phyloP scores from a whole-genome alignment of 2,329 filamentous ascomycete species.

The Trichoderma oligosporum region DNA sequence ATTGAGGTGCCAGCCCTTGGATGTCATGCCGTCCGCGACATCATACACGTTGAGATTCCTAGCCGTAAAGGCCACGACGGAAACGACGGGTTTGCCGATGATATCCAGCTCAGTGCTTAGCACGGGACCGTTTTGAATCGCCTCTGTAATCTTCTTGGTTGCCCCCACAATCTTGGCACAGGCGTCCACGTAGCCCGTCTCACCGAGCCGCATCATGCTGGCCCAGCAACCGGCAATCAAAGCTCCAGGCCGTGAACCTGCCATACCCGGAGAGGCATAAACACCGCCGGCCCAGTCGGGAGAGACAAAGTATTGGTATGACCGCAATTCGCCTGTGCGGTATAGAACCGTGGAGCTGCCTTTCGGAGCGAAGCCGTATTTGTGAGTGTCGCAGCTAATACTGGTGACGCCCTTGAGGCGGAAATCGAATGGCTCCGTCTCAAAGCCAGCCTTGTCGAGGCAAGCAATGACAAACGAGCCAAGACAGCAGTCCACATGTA shows the following conservation, averaged over 20 bases:
- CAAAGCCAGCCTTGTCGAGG: conserved; percentile 90
- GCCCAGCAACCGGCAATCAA: conserved; percentile 97
- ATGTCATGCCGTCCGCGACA: conserved; percentile 81
- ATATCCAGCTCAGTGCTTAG: conserved; percentile 72
- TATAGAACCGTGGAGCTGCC: conserved; percentile 93
- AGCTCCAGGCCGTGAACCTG: conserved; percentile 86
- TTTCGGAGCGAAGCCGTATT: conserved; percentile 98
- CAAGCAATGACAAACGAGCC: conserved; percentile 93
- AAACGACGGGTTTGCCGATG: conserved; percentile 81
- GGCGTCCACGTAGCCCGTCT: conserved; percentile 80
- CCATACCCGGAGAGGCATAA: conserved; percentile 88
- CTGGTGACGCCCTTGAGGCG: conserved; percentile 88
- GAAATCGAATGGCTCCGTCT: conserved; percentile 87
- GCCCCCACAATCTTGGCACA: conserved; percentile 86
- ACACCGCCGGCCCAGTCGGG: conserved; percentile 95
- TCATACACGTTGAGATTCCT: conserved; percentile 88
- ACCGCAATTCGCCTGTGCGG: conserved; percentile 70
- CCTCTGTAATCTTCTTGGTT: conserved; percentile 74
- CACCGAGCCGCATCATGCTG: conserved; percentile 81
- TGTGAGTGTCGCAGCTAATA: conserved; percentile 96
- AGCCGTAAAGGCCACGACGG: conserved; percentile 84
- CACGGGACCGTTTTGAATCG: conserved; percentile 65
- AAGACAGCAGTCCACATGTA: conserved; percentile 97
- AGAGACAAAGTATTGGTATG: conserved; percentile 94
- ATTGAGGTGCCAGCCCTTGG: conserved; percentile 91